Conservation (phyloP, 257 asterid genomes). For the Solanum verrucosum region DNA sequence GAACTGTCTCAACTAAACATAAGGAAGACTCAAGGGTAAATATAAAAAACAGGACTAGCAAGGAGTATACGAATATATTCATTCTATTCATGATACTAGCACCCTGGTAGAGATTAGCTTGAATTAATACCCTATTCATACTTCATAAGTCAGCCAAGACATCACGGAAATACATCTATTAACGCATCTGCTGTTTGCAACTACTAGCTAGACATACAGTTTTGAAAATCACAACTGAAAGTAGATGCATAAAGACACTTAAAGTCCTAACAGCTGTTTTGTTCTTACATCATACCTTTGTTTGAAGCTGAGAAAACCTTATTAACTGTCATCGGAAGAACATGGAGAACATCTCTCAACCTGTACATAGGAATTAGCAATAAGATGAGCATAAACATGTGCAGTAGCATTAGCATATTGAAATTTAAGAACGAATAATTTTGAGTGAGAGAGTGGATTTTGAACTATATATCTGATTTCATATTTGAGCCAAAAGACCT, state of each 20-base stretch:
- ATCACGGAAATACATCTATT: neutral
- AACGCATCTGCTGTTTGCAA: neutral
- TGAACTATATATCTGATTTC: neutral
- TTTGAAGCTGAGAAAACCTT: neutral
- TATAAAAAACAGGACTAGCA: neutral
- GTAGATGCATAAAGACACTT: neutral
- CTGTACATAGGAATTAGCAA: neutral
- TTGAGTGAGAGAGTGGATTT: neutral
- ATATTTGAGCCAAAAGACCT: neutral
- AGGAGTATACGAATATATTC: neutral
- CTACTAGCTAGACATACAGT: neutral
- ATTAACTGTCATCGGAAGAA: neutral
- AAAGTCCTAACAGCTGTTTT: neutral
- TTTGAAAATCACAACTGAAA: neutral
- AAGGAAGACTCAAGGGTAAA: neutral
- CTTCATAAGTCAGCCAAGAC: neutral
- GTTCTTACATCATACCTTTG: neutral
- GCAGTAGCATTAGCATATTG: neutral
- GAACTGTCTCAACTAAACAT: neutral
- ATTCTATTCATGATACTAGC: neutral
- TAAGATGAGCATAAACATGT: neutral
- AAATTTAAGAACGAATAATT: neutral
- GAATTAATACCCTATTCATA: neutral
- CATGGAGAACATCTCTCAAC: neutral
- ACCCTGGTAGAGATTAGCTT: neutral